Evolutionary conservation across 192 early-diverging fungal genomes (phyloP).

Genomic region (Backusella circina): DNA sequence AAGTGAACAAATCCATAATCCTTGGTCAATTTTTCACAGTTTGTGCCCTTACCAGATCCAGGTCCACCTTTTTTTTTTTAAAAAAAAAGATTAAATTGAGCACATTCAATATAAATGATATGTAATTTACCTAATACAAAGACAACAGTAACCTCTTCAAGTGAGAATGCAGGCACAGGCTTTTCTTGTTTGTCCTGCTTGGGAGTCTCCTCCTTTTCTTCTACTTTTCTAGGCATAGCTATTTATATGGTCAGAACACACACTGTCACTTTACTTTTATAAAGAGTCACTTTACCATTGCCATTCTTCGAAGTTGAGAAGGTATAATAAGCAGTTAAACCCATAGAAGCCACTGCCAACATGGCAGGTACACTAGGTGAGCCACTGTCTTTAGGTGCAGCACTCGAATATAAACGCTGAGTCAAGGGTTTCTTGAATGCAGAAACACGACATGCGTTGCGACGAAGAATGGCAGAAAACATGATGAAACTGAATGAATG

Average conservation of each 20-base stretch:
- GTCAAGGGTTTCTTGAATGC: background rate
- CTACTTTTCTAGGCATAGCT: conserved; percentile 24
- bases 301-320: conserved; percentile 31
- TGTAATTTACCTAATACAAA: conserved; percentile 42
- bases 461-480: background rate
- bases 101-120: background rate
- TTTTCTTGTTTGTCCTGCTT: conserved; percentile 2
- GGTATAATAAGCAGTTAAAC: conserved; percentile 39
- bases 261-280: too few relatives aligned
- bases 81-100: background rate
- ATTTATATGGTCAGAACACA: background rate
- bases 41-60: conserved; percentile 94
- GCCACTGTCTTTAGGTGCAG: conserved; percentile 6
- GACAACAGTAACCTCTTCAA: conserved; percentile 32
- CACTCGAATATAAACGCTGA: background rate
- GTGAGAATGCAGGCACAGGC: conserved; percentile 20
- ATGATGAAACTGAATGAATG: background rate
- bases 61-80: conserved; percentile 49
- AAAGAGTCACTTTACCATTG: conserved; percentile 24
- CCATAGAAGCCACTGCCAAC: conserved; percentile 36
- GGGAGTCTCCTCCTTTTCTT: background rate
- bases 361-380: conserved; percentile 32
- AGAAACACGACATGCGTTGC: background rate
- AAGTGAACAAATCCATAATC: conserved; percentile 95
- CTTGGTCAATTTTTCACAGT: conserved; percentile 81